Conservation (phyloP, 2,329 filamentous ascomycete genomes). For the Myrmaecium sp. region DNA sequence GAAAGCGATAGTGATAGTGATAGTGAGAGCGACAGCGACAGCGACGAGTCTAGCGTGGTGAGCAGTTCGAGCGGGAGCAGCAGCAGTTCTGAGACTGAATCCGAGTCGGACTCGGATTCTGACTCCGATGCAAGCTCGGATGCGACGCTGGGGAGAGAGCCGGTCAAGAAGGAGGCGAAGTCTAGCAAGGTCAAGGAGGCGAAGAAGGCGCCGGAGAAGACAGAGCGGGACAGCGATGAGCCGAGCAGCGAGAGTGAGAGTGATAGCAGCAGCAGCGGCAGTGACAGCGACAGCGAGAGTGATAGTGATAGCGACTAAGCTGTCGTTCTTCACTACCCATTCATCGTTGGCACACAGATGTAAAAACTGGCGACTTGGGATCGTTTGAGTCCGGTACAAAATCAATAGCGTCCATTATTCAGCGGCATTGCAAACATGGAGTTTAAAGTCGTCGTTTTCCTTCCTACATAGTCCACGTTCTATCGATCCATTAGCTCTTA, state of each 20-base stretch:
- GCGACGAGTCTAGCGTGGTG: neutral
- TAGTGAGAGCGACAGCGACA: conserved; percentile 4
- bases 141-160: conserved; percentile 2
- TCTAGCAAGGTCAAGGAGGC: too few relatives aligned
- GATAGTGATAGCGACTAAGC: conserved; percentile 1
- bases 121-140: conserved; percentile 4
- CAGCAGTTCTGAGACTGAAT: conserved; percentile 3
- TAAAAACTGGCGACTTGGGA: too few relatives aligned
- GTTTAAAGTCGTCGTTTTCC: too few relatives aligned
- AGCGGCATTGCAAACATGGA: too few relatives aligned
- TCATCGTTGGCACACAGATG: too few relatives aligned
- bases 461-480: too few relatives aligned
- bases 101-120: conserved; percentile 3
- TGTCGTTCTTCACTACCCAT: too few relatives aligned
- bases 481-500: too few relatives aligned
- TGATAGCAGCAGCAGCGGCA: conserved; percentile 5
- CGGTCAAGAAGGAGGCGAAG: conserved; percentile 1
- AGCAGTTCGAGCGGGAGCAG: conserved; percentile 4
- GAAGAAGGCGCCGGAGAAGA: too few relatives aligned
- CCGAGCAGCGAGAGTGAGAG: conserved; percentile 3
- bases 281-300: conserved; percentile 4
- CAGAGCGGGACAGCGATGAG: conserved; percentile 3
- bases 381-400: too few relatives aligned
- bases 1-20: conserved; percentile 8
- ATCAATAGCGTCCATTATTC: too few relatives aligned